Evolutionary conservation across 1,284 basidiomycete genomes (phyloP), one percentile per base, ranked within the genome.

Genomic region (Xerocomus minutiporus): DNA sequence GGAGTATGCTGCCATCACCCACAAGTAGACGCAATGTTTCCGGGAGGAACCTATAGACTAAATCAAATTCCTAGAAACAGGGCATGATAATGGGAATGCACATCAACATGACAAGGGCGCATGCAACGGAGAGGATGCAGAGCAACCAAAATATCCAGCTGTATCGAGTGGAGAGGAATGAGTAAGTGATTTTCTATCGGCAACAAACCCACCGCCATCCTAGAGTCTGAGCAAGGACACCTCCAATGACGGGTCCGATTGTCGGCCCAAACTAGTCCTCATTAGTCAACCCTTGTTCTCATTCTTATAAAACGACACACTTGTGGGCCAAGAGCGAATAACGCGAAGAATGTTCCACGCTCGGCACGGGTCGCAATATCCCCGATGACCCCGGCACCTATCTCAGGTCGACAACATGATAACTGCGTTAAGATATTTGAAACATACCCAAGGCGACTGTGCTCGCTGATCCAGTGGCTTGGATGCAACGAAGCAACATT

Each of bases 61-160:
- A 17, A 25, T 55, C n/a, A 46, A 38, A 34, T 51, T 39, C 15
- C 7, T 28, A 23, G 11, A 20, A 26, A 3, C 3, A 8, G 1
- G 8, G 13, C 17, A 25, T 26, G 25, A 32, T 13, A 48, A 26
- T 26, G 15, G 43, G 42, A 73, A 20, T 81, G 47, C 58, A 86
- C 84, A 81, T 59, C 8, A 83, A 60, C 57, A 88, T 75, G 32
- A 75, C 64, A 6, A 86, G 38, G 29, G 81, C 71, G 59, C 82
- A 83, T 5, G 72, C 57, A 1, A 74, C 79, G 7, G 84, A 75
- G 0, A 79, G 63, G 4, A 89, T 90, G 51, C 78, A 79, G 8
- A 91, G 68, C 61, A 91, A 87, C 87, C 87, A 91, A 64, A 92
- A 92, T 25, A 91, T 86, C 2, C 86, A 75, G 60, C 88, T 67